Evolutionary conservation across 2,329 filamentous ascomycete species (phyloP), one percentile per base, ranked within the genome.

Genomic region (Arthrobotrys iridis): DNA sequence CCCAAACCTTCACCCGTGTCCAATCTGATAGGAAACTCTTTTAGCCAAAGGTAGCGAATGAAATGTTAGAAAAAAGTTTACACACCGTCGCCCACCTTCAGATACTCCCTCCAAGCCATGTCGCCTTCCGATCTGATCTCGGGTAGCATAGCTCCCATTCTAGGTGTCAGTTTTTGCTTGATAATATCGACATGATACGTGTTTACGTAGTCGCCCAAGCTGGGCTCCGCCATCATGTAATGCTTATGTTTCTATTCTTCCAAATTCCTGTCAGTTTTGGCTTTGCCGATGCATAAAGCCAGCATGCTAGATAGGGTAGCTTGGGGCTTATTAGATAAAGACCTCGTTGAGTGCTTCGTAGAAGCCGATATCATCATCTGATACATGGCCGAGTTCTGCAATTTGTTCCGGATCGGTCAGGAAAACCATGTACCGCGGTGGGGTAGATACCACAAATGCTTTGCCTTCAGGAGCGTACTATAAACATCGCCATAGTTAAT

Each of bases 301-400:
- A 37, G 28, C n/a, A 20, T 20, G 10, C 4, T 59, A 4, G 33
- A 7, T 13, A 13, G 22, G 8, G 5, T 22, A 6, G 11, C 5
- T 48, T 30, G 13, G n/a, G 13, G 4, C 4, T 2, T 15, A 4
- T 20, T 45, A 45, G 13, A 5, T 15, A 4, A 45, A 15, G 8
- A 68, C 64, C 50, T 26, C 7, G 13, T n/a, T 48, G 35, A 59
- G 52, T 8, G 57, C 64, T 28, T 55, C 65, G 18, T 62, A 33
- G 48, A 78, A 78, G 10, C 76, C 77, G 22, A 78, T 62, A 30
- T 78, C 43, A n/a, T 60, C 10, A 28, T 78, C 77, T 8, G 74
- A 46, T 1, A 60, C 37, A 35, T 70, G 60, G 18, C 35, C 66
- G 30, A 79, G 58, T 59, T 79, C 77, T 11, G 76, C 55, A 6